Base-by-base conservation (phyloP, 257 asterid genomes). In the Haberlea rhodopensis region DNA sequence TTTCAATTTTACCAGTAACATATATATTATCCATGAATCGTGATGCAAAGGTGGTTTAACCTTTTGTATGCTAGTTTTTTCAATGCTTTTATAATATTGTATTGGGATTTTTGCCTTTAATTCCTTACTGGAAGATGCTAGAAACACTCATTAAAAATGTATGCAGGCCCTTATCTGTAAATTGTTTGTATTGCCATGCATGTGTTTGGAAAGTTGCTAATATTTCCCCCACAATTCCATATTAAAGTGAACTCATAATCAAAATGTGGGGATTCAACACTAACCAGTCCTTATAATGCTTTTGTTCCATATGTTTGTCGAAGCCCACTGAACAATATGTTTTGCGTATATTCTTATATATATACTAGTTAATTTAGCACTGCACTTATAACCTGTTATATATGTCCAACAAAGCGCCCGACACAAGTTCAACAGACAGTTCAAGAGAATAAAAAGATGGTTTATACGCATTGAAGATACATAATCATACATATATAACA, bases 211-310 rank as follows among this genome's bases (percentile, higher is more conserved):
- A 40, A 27, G 22, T 22, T 20, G 26, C 22, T 0, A 6, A 21
- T n/a, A n/a, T 61, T n/a, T 62, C 51, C 73, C 79, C 82, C 80
- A 74, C 83, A 63, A 71, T 25, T 56, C 80, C 83, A 75, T 73
- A 66, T 54, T 60, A 53, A 46, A 51, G 43, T 32, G 13, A 67
- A 67, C 22, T 64, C 45, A 49, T 46, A 48, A 53, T 62, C 58
- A 62, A 49, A 61, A 46, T 25, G 51, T 24, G 40, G 52, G 61
- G 49, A 24, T 32, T 43, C 29, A 40, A 16, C 25, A 31, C 24
- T n/a, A 29, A 20, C 29, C 74, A 57, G 6, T 32, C 54, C 53
- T 60, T 60, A 31, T 69, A 43, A 77, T 69, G 68, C 68, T 20
- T 49, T 73, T 76, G 69, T 73, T 69, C 77, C 70, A 40, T 68